phyloP scores from a whole-genome alignment of 2,329 filamentous ascomycete genomes.

The Chalara sp. region DNA sequence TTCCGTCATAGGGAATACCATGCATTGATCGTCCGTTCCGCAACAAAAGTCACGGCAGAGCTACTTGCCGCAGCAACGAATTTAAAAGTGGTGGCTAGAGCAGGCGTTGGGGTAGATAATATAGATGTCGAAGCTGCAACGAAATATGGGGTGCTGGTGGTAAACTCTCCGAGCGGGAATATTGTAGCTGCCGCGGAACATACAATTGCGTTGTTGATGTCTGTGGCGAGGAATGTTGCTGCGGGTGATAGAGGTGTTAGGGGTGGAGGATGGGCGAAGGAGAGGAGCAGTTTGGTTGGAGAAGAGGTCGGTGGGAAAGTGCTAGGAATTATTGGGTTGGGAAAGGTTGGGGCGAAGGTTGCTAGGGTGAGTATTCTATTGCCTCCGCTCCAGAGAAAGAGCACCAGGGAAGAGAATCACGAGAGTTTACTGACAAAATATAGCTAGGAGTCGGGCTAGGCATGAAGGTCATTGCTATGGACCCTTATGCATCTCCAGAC shows the following conservation, averaged over 20 bases:
- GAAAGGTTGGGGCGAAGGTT: constrained; percentile 78
- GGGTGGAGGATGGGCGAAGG: constrained; percentile 56
- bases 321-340: constrained; percentile 69
- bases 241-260: constrained; percentile 65
- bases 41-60: constrained; percentile 69
- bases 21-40: constrained; percentile 72
- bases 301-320: constrained; percentile 74
- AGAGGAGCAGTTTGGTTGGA: constrained; percentile 66
- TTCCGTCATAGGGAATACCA: constrained; percentile 65
- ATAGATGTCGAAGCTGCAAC: constrained; percentile 71
- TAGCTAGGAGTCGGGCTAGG: constrained; percentile 52
- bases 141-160: constrained; percentile 66
- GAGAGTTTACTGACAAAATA: too few relatives aligned
- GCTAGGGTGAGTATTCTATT: constrained; percentile 55
- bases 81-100: constrained; percentile 71
- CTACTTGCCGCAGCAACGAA: constrained; percentile 60
- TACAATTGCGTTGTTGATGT: constrained; percentile 67
- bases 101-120: constrained; percentile 79
- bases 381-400: too few relatives aligned
- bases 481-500: constrained; percentile 65
- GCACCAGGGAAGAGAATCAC: too few relatives aligned
- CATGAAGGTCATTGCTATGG: constrained; percentile 68
- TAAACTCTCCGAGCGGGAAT: constrained; percentile 75
- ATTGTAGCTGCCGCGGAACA: constrained; percentile 77
- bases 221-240: constrained; percentile 67